phyloP scores from a whole-genome alignment of 805 yeast species.

The Saccharomycopsis lassenensis region DNA sequence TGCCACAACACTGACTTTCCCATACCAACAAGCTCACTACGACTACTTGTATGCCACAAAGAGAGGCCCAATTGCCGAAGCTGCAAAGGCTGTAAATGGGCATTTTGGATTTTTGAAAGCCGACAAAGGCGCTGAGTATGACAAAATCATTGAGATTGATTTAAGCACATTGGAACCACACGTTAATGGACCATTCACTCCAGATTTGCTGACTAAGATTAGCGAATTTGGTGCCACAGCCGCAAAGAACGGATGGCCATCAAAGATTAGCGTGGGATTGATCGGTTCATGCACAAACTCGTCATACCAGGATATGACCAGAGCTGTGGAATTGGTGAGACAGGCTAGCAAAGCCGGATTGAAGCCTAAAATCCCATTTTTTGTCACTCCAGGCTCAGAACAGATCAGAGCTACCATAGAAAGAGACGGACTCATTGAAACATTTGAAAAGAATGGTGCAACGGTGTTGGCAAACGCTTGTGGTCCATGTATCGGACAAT shows the following conservation, averaged over 20 bases:
- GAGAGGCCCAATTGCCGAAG: slow-evolving; percentile 75
- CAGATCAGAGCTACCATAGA: slow-evolving; percentile 97
- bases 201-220: slow-evolving; percentile 93
- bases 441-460: slow-evolving; percentile 88
- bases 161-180: slow-evolving; percentile 86
- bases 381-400: slow-evolving; percentile 97
- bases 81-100: slow-evolving; percentile 56
- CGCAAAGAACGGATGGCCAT: slow-evolving; percentile 82
- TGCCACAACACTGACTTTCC: slow-evolving; percentile 96
- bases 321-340: slow-evolving; percentile 85
- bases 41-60: slow-evolving; percentile 80
- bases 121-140: slow-evolving; percentile 89
- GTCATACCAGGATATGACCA: slow-evolving; percentile 95
- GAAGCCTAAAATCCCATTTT: slow-evolving; percentile 83
- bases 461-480: slow-evolving; percentile 94
- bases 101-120: slow-evolving; percentile 64
- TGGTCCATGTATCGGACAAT: slow-evolving; percentile 99
- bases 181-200: slow-evolving; percentile 97
- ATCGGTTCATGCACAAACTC: slow-evolving; percentile 99
- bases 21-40: slow-evolving; percentile 83
- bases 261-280: slow-evolving; percentile 84
- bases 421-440: slow-evolving; percentile 85
- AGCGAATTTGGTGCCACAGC: slow-evolving; percentile 81
- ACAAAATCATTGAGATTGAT: slow-evolving; percentile 85
- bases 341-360: slow-evolving; percentile 89